Percentiles rank a stretch among this genome's conserved stretches.
These are phyloP conservation scores for Bondarzewia mesenterica DNA, from an alignment of 1,284 basidiomycete genomes.

Conservation along the genomic window DNA sequence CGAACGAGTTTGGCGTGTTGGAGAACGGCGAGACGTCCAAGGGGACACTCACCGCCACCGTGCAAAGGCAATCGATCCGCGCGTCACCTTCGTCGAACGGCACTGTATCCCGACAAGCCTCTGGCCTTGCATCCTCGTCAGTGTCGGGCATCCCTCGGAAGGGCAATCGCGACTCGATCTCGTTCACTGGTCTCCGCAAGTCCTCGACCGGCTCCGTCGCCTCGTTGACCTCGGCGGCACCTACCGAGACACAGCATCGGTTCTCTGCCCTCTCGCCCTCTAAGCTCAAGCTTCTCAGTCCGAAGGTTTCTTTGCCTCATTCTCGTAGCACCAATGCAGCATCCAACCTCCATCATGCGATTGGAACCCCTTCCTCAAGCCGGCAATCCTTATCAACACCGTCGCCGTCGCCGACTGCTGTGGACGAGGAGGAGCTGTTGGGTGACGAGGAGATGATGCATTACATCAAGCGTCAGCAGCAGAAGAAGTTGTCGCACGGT, in stretches of 20 bases:
- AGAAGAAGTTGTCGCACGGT: slow-evolving; percentile 80
- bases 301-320: slow-evolving; percentile 60
- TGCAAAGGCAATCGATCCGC: slow-evolving; percentile 41
- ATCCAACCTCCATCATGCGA: slow-evolving; percentile 42
- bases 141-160: slow-evolving; percentile 51
- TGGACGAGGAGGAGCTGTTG: slow-evolving; percentile 85
- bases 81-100: slow-evolving; percentile 45
- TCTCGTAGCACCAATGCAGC: slow-evolving; percentile 42
- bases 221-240: slow-evolving; percentile 48
- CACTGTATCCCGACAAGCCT: slow-evolving; percentile 61
- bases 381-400: slow-evolving; percentile 68
- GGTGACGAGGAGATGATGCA: slow-evolving; percentile 97
- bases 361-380: slow-evolving; percentile 61
- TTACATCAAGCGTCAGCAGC: slow-evolving; percentile 86
- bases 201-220: slow-evolving; percentile 70
- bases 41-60: slow-evolving; percentile 20
- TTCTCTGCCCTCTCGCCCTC: slow-evolving; percentile 78
- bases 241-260: slow-evolving; percentile 41
- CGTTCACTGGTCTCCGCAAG: slow-evolving; percentile 68
- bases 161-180: slow-evolving; percentile 65
- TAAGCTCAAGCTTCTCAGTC: slow-evolving; percentile 71
- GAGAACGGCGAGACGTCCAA: slow-evolving; percentile 45
- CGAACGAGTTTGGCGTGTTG: slow-evolving; percentile 75
- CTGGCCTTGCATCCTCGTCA: slow-evolving; percentile 35
- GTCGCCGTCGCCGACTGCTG: slow-evolving; percentile 63